Evolutionary conservation across 2,329 filamentous ascomycete genomes (phyloP).

Genomic region (Rhinocladiella similis): DNA sequence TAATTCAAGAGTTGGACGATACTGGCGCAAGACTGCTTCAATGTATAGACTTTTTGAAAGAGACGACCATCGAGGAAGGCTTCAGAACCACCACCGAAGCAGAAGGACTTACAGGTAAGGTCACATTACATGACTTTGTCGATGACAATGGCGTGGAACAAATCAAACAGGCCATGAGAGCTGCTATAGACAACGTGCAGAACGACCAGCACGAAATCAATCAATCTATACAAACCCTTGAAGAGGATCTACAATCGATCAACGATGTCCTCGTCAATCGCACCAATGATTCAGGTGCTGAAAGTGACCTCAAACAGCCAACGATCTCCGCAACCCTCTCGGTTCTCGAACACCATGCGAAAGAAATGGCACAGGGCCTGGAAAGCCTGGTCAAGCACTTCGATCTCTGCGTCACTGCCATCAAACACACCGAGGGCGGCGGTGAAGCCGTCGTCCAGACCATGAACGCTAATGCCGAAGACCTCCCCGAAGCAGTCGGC

Average conservation of each 20-base stretch:
- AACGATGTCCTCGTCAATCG: constrained; percentile 53
- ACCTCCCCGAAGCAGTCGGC: constrained; percentile 56
- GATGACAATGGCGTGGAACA: constrained; percentile 62
- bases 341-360: constrained; percentile 70
- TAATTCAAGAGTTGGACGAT: constrained; percentile 58
- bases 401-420: constrained; percentile 87
- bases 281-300: constrained; percentile 28
- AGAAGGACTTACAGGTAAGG: constrained; percentile 38
- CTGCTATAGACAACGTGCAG: constrained; percentile 62
- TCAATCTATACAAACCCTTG: constrained; percentile 63
- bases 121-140: constrained; percentile 66
- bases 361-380: constrained; percentile 78
- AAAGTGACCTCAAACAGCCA: constrained; percentile 37
- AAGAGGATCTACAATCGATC: constrained; percentile 69
- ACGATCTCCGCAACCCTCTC: constrained; percentile 57
- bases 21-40: constrained; percentile 58
- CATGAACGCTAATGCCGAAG: constrained; percentile 53
- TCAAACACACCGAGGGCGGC: constrained; percentile 84
- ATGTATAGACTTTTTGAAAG: constrained; percentile 56
- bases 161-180: constrained; percentile 56
- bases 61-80: constrained; percentile 59
- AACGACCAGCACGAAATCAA: constrained; percentile 60
- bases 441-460: constrained; percentile 67
- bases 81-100: constrained; percentile 42
- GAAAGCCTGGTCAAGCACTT: constrained; percentile 83